Base-by-base conservation (phyloP, 768 basidiomycete genomes). In the Lenzites betulinus region DNA sequence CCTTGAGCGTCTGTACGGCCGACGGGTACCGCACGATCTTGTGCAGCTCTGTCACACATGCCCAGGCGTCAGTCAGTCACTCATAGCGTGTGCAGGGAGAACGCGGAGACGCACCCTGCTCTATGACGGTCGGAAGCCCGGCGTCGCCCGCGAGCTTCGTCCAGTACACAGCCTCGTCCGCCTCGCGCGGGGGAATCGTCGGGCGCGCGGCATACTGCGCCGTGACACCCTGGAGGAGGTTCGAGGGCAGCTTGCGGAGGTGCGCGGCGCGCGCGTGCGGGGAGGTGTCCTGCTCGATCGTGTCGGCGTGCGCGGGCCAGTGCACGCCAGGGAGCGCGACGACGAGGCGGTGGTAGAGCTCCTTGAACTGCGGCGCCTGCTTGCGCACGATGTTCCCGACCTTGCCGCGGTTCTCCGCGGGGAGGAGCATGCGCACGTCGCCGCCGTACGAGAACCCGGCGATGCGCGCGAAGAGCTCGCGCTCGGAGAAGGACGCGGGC, bases 361-460 rank as follows among this genome's bases (percentile, higher is more conserved):
- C 90, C 59, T 84, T 83, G 76, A 98, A 98, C 72, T 95, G 92
- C 18, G 81, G 81, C 18, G 81, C 79, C 76, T 97, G 93, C 51
- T 85, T 86, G 57, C 79, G 78, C 42, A 98, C 95, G 66, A 99
- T 98, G 74, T 98, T 98, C 48, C 78, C 77, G n/a, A 99, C 89
- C 77, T 99, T 99, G 62, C 84, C 80, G 28, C 95, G 88, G 76
- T 98, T 97, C 81, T 99, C 97, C 0, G 88, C 94, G 1, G 95
- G 95, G 5, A 95, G 83, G 48, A 90, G 66, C 97, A 99, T 99
- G 46, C 97, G 86, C 33, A 93, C 92, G 70, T 99, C 95, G 20
- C 95, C 95, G 42, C 75, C 75, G 69, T 99, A 99, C 63, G 87
- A 89, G 22, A 99, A 86, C 0, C 88, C 83, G 0, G 96, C 89